A percentile compares a stretch with the other conserved stretches of the same genome.
Evolutionary conservation across 2,329 filamentous ascomycete species (phyloP).

Genomic region (Venturia carpophila): DNA sequence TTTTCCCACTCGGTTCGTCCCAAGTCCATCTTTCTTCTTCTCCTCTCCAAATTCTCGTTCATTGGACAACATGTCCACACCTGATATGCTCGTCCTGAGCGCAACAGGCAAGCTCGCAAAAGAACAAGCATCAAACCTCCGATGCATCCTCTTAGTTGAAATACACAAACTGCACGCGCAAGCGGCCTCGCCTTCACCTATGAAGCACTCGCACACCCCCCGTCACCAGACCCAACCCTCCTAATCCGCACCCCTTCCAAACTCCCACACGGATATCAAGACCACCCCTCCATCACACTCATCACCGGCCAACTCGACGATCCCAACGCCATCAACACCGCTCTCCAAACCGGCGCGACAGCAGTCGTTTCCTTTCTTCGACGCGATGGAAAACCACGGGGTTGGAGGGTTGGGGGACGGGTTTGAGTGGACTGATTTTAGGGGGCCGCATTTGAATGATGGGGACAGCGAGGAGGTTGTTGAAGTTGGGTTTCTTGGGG

Average conservation of each 20-base stretch:
- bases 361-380: conserved; percentile 19
- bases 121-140: too few relatives aligned
- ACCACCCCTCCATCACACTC: conserved; percentile 16
- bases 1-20: not conserved
- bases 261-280: conserved; percentile 8
- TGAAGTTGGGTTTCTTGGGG: conserved; percentile 10
- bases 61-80: conserved; percentile 11
- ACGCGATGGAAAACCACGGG: conserved; percentile 9
- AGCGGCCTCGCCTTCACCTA: conserved; percentile 18
- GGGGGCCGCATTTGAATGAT: conserved; percentile 19
- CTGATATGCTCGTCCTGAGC: conserved; percentile 19
- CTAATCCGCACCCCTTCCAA: conserved; percentile 16
- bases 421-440: conserved; percentile 20
- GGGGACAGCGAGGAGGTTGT: conserved; percentile 13
- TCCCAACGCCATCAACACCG: not conserved
- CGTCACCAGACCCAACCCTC: conserved; percentile 18
- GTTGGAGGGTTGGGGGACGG: conserved; percentile 9
- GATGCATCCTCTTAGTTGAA: not conserved
- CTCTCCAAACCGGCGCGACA: conserved; percentile 9
- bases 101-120: conserved; percentile 17
- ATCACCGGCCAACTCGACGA: conserved; percentile 19
- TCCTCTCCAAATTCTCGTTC: too few relatives aligned
- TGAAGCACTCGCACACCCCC: conserved; percentile 11
- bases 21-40: not conserved
- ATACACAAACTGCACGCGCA: too few relatives aligned